These are phyloP conservation scores for Cryptosporidium canis DNA, from an alignment of 169 alveolate genomes.

Conservation along the genomic window DNA sequence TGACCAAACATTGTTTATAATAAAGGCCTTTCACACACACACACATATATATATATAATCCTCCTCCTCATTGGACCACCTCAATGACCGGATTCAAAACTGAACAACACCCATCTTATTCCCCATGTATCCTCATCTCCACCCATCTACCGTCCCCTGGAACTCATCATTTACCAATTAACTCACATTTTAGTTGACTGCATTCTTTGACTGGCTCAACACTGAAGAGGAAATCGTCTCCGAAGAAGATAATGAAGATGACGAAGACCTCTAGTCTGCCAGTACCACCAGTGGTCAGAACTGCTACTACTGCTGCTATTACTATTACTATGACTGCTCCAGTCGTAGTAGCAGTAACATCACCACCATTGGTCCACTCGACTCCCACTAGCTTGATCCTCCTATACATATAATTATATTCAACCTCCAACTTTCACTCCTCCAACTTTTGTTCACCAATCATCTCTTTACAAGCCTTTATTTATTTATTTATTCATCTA, in stretches of 20 bases:
- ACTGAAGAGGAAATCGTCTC: neutral
- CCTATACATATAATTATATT: neutral
- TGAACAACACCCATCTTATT: neutral
- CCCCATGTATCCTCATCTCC: neutral
- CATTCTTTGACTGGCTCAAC: slow-evolving; percentile 68
- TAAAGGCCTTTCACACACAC: slow-evolving; percentile 68
- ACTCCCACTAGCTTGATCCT: neutral
- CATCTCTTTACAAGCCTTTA: neutral
- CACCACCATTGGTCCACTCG: too few species aligned
- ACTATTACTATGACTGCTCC: too few species aligned
- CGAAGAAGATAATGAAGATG: slow-evolving; percentile 44
- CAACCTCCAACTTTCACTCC: neutral
- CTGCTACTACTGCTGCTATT: neutral
- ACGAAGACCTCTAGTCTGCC: slow-evolving; percentile 8
- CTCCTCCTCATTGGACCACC: too few species aligned
- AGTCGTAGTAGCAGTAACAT: too few species aligned
- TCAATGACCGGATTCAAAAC: neutral
- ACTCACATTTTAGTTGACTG: slow-evolving; percentile 28
- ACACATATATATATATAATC: too few species aligned
- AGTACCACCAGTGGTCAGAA: neutral
- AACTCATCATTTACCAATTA: neutral
- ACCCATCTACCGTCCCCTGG: neutral
- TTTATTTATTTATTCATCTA: neutral
- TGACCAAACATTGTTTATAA: neutral
- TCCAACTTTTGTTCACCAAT: neutral